phyloP scores from a whole-genome alignment of 2,329 filamentous ascomycete genomes.

The Neonectria sp. region DNA sequence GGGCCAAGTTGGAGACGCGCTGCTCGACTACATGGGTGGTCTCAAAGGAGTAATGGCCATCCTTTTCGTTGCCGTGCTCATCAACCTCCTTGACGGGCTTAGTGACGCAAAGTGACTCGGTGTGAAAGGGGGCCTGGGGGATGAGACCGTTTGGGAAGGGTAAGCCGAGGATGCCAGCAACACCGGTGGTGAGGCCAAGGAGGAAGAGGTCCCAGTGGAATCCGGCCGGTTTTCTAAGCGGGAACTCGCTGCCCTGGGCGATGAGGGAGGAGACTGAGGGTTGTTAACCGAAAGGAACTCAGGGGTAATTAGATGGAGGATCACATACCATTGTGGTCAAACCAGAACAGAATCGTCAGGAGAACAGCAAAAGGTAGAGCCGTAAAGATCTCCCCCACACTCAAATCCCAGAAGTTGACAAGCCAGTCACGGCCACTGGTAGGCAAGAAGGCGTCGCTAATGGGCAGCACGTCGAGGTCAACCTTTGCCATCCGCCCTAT shows the following conservation, averaged over 20 bases:
- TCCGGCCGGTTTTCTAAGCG: constrained; percentile 83
- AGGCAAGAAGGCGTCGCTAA: constrained; percentile 83
- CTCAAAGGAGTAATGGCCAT: constrained; percentile 66
- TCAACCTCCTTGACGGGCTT: constrained; percentile 66
- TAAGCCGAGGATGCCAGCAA: constrained; percentile 82
- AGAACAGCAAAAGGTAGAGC: constrained; percentile 90
- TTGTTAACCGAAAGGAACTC: constrained; percentile 13
- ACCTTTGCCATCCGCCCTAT: constrained; percentile 86
- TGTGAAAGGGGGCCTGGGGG: constrained; percentile 88
- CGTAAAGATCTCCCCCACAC: constrained; percentile 81
- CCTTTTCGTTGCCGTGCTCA: constrained; percentile 67
- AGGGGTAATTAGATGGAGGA: neutral
- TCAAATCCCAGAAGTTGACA: constrained; percentile 85
- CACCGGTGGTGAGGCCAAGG: constrained; percentile 82
- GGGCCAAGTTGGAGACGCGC: constrained; percentile 82
- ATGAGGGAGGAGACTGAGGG: constrained; percentile 82
- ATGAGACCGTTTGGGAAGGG: constrained; percentile 89
- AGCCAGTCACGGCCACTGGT: constrained; percentile 83
- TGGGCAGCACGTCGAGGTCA: constrained; percentile 80
- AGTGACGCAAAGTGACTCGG: constrained; percentile 82
- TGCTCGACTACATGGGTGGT: constrained; percentile 81
- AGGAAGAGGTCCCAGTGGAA: constrained; percentile 92
- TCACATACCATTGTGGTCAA: constrained; percentile 83
- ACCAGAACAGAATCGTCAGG: constrained; percentile 89
- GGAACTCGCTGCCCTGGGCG: constrained; percentile 86